Evolutionary conservation across 441 rosid genomes (phyloP).

Genomic region (Erodium chrysanthum): DNA sequence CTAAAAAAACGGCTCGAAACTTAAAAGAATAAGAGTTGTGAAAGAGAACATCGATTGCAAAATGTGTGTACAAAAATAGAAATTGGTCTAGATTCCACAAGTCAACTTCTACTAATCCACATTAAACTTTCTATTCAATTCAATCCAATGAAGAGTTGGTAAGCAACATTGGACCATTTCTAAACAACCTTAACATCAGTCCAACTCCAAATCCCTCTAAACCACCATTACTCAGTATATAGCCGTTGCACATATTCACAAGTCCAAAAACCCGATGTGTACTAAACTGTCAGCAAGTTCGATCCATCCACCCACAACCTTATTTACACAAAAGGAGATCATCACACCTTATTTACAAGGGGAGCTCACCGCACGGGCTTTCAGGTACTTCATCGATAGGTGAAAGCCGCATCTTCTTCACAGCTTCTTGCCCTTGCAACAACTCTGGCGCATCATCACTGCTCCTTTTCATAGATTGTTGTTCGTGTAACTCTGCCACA

Average conservation of each 20-base stretch:
- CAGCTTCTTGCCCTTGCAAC: slow-evolving; percentile 34
- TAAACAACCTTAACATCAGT: not conserved
- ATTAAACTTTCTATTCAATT: no score
- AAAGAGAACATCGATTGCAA: no score
- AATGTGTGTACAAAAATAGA: not conserved
- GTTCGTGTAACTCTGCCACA: not conserved
- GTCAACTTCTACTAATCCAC: not conserved
- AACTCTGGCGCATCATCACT: slow-evolving; percentile 19
- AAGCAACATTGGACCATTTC: not conserved
- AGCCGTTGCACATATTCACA: not conserved
- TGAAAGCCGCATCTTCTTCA: no score
- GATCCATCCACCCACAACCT: not conserved
- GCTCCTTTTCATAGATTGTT: slow-evolving; percentile 7
- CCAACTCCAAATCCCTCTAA: not conserved
- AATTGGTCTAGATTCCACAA: not conserved
- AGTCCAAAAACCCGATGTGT: not conserved
- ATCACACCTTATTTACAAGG: no score
- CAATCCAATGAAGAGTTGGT: not conserved
- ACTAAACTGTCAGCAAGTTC: not conserved
- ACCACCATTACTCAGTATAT: not conserved
- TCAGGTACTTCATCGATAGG: no score
- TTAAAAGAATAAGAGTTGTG: no score
- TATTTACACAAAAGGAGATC: no score
- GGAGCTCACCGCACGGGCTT: no score
- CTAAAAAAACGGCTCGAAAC: no score